Evolutionary conservation across 202 grass and related monocot species (phyloP), one percentile per base, ranked within the genome.

Genomic region (Alloteropsis angusta): DNA sequence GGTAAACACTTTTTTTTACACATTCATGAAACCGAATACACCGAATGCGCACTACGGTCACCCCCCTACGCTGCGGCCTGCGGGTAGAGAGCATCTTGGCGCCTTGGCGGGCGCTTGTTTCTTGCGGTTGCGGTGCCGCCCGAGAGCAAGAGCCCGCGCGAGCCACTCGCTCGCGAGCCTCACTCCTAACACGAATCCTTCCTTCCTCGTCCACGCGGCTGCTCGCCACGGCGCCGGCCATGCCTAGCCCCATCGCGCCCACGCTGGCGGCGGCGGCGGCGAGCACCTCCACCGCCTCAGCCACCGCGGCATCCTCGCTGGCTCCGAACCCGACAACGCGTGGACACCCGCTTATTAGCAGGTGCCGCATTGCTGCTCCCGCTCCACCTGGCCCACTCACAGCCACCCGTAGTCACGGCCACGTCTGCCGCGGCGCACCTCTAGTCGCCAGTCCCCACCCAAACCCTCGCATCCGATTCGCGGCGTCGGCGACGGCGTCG

Each of bases 241-340:
- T 84, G 86, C 45, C 37, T 9, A 43, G 52, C 36, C 35, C 79
- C 57, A 39, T 50, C 16, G 57, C 55, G 34, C 25, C 68, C 48
- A 37, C 55, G 56, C 21, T 41, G 26, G 18, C 57, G 26, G 58
- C 41, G n/a, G n/a, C n/a, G 26, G 4, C 53, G 4, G 53, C 14
- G 53, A 34, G 14, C 3, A 5, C 44, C 63, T 66, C 35, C 65
- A 6, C 1, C 60, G 32, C 0, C 14, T 14, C 8, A 4, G 5
- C 72, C 22, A 41, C 77, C 4, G 56, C 66, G 18, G 55, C 26
- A 32, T 60, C 35, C 53, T 61, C 68, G 1, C 26, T 45, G 62
- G 56, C 57, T 85, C 86, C 71, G 86, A 81, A 85, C 71, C 86
- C 82, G 86, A 71, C 82, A 76, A 9, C 37, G 18, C 47, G 63